Evolutionary conservation across 208 protist species (phyloP), one percentile per base, ranked within the genome.

Genomic region (Leishmania mexicana): DNA sequence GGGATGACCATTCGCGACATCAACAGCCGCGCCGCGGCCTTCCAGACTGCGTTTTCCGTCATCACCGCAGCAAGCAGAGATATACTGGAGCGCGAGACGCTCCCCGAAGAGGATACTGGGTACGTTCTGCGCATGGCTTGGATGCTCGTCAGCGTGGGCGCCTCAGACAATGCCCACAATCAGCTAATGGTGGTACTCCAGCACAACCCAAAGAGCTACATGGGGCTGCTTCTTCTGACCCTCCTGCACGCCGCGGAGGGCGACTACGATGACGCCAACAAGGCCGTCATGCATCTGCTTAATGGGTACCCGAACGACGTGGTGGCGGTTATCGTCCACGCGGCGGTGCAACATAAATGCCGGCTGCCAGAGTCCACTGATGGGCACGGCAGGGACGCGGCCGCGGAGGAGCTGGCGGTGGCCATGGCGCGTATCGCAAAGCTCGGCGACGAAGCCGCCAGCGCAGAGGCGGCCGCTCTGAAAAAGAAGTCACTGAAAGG

Each of bases 71-170:
- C 70, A 54, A 78, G 74, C 71, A 71, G 58, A 24, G 76, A 79
- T n/a, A 40, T 88, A 24, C 76, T 85, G 7, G 70, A 76, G 3
- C 47, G 17, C 7, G 79, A 75, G 21, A 11, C 75, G 42, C 74
- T 84, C 68, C 47, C 79, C 3, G 76, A 51, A 28, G 88, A 94
- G 45, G 75, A 88, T 5, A 35, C 76, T n/a, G 71, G 83, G 40
- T 89, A 89, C 60, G 72, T 89, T 17, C 54, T 80, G 28, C 90
- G 91, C 49, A 85, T 89, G 76, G 65, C 85, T 5, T 96, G 93
- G 93, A 81, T 96, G 72, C 79, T 93, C 53, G 91, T 87, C 3
- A 60, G 89, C 40, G 76, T 94, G 17, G 90, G 91, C 3, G 84
- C 90, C 6, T 54, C 62, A 13, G 74, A 82, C 17, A 74, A 68